phyloP scores from a whole-genome alignment of 164 flowering plant genomes.

The Vitis cinerea region DNA sequence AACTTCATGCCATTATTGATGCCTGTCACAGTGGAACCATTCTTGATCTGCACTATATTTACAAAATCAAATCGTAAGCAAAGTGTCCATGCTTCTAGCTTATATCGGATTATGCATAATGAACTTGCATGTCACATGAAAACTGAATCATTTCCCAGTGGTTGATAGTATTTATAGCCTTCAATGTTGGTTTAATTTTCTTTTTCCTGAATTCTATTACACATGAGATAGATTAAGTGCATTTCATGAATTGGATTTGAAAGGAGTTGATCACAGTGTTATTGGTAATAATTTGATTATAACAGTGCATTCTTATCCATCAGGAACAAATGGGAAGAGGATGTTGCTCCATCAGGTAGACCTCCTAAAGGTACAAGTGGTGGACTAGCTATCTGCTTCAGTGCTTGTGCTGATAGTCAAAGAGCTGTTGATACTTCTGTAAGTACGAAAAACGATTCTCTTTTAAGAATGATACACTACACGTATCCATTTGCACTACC shows the following conservation, averaged over 20 bases:
- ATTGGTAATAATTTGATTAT: neutral
- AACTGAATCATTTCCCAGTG: too few species aligned
- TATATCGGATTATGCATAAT: too few species aligned
- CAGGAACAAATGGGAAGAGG: constrained; percentile 23
- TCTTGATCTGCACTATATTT: constrained; percentile 42
- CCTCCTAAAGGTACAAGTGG: constrained; percentile 25
- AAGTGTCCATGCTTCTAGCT: neutral
- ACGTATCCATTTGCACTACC: too few species aligned
- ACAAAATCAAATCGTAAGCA: constrained; percentile 30
- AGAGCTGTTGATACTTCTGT: constrained; percentile 8
- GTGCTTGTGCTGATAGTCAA: constrained; percentile 28
- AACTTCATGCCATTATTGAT: constrained; percentile 61
- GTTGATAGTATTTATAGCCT: too few species aligned
- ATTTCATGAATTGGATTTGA: neutral
- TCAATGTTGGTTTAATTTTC: too few species aligned
- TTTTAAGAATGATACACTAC: too few species aligned
- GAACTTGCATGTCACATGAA: too few species aligned
- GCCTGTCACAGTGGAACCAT: constrained; percentile 66
- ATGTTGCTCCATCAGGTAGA: constrained; percentile 4
- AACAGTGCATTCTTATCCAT: neutral
- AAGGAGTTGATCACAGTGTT: neutral
- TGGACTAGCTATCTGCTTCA: constrained; percentile 24
- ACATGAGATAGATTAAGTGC: too few species aligned
- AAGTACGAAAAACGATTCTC: neutral
- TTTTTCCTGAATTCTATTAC: too few species aligned